phyloP scores from a whole-genome alignment of 768 basidiomycete genomes.

The Lactarius akahatsu region DNA sequence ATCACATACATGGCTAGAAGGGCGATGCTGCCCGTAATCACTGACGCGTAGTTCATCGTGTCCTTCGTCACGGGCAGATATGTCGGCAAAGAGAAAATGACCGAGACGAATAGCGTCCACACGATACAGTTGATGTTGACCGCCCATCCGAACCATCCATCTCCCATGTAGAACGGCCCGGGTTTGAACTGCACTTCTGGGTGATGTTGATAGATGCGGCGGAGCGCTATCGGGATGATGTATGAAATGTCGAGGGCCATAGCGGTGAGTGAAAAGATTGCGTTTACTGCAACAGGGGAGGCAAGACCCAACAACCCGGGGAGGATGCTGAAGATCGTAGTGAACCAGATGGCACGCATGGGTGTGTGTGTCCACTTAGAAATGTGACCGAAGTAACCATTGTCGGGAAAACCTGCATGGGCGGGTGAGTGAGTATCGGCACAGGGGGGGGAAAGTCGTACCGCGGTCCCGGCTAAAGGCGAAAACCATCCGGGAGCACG shows the following conservation, averaged over 20 bases:
- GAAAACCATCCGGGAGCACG: slow-evolving; percentile 76
- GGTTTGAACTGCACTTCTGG: slow-evolving; percentile 83
- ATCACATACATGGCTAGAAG: slow-evolving; percentile 35
- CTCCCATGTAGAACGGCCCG: slow-evolving; percentile 84
- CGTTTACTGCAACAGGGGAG: slow-evolving; percentile 71
- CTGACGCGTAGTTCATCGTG: slow-evolving; percentile 84
- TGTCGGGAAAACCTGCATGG: slow-evolving; percentile 64
- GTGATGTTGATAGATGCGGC: slow-evolving; percentile 65
- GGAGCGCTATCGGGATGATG: slow-evolving; percentile 77
- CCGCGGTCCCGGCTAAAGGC: slow-evolving; percentile 83
- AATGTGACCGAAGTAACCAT: slow-evolving; percentile 72
- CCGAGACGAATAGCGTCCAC: slow-evolving; percentile 67
- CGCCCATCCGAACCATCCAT: slow-evolving; percentile 58
- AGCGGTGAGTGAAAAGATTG: slow-evolving; percentile 79
- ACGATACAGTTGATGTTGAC: slow-evolving; percentile 64
- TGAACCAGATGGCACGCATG: slow-evolving; percentile 72
- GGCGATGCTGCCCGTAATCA: slow-evolving; percentile 40
- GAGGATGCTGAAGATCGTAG: slow-evolving; percentile 63
- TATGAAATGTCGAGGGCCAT: slow-evolving; percentile 79
- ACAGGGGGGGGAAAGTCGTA: slow-evolving; percentile 32
- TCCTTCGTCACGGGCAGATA: slow-evolving; percentile 61
- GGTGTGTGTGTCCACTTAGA: slow-evolving; percentile 67
- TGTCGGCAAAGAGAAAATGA: slow-evolving; percentile 75
- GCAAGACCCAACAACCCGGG: slow-evolving; percentile 77
- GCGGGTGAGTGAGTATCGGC: neutral